Evolutionary conservation across 2,329 filamentous ascomycete genomes (phyloP).

Genomic region (Neophaeococcomyces aloes): DNA sequence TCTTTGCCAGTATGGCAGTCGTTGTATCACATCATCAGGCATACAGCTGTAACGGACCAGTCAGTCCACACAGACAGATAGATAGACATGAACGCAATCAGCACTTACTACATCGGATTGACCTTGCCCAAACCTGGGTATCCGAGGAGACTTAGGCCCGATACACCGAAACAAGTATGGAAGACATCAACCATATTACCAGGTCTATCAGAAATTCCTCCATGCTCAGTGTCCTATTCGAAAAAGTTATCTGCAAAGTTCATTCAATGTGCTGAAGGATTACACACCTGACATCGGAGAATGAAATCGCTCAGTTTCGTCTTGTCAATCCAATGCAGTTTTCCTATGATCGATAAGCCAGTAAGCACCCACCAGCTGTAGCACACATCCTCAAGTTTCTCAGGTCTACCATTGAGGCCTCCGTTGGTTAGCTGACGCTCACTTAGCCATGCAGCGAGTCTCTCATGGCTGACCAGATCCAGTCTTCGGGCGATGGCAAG

Average conservation of each 20-base stretch:
- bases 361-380: constrained; percentile 99
- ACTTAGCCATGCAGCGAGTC: constrained; percentile 79
- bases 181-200: constrained; percentile 96
- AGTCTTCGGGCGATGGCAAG: constrained; percentile 72
- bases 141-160: constrained; percentile 73
- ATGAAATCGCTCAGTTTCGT: constrained; percentile 72
- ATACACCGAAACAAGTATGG: constrained; percentile 82
- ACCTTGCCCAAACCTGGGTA: constrained; percentile 68
- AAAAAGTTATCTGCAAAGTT: constrained; percentile 12
- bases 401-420: constrained; percentile 84
- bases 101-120: constrained; percentile 70
- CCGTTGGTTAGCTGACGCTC: constrained; percentile 81
- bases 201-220: constrained; percentile 81
- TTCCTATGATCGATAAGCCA: constrained; percentile 78
- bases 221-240: constrained; percentile 58
- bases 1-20: constrained; percentile 25
- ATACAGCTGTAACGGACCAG: constrained; percentile 45
- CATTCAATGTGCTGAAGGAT: not conserved
- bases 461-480: constrained; percentile 72
- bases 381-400: constrained; percentile 93
- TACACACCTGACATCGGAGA: constrained; percentile 60
- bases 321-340: constrained; percentile 86
- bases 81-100: constrained; percentile 1
- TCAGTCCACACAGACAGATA: constrained; percentile 21
- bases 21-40: constrained; percentile 56